Base-by-base conservation (phyloP, 805 yeast genomes). In the Candida parachauliodes region DNA sequence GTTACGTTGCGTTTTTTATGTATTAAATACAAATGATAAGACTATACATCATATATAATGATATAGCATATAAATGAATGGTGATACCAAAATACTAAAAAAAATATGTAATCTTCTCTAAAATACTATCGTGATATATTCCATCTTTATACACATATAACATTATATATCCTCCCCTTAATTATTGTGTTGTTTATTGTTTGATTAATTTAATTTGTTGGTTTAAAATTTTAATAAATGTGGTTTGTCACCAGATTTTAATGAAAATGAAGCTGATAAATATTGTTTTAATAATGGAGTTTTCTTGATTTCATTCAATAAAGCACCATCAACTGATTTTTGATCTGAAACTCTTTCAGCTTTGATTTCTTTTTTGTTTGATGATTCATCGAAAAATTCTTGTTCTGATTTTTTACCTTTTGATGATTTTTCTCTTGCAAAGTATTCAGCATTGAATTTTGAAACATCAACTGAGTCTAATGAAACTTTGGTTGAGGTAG, bases 201-300 rank as follows among this genome's bases (percentile, higher is more conserved):
- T 23, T 32, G 6, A 14, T 15, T 33, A 29, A 22, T 19, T 28
- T 10, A 17, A 16, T 30, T 18, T 20, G 11, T 23, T 23, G 46
- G 47, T 58, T 83, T 88, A 91, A 75, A 93, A 91, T 79, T 86
- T 88, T 83, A 93, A 86, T 70, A 85, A 81, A 75, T 91, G 98
- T 65, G 98, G 98, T 74, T 77, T 88, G 81, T 91, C 98, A 74
- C 98, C 98, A 75, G 78, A 81, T 85, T 88, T 89, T 75, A 93
- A 83, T 58, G 96, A 84, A 89, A 91, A 91, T 55, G 95, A 76
- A 59, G 96, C 70, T 57, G 96, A 83, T 68, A 91, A 81, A 85
- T 91, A 91, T 77, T 89, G 95, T 75, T 88, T 87, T 72, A 91
- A 84, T 68, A 88, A 80, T 70, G 97, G 95, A 62, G 96, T 88